A percentile compares a stretch with the other conserved stretches of the same genome.
phyloP scores from a whole-genome alignment of 257 asterid species.

The Striga asiatica region DNA sequence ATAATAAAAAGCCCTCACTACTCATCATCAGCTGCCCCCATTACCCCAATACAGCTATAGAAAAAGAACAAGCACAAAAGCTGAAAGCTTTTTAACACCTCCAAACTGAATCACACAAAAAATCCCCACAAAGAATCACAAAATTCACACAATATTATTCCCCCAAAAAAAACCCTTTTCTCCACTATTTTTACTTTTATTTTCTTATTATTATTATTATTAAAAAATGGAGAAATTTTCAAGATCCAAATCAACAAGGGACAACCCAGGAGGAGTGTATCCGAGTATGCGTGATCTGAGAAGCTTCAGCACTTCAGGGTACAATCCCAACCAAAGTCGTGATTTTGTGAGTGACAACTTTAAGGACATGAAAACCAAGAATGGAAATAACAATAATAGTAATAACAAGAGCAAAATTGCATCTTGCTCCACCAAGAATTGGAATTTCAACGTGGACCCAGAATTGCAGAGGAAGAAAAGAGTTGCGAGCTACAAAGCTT shows the following conservation, averaged over 20 bases:
- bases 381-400: background rate
- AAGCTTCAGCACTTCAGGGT: background rate
- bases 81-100: no score
- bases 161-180: no score
- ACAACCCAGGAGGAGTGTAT: background rate
- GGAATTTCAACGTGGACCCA: conserved; percentile 26
- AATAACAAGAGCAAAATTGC: background rate
- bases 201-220: no score
- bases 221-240: background rate
- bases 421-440: background rate
- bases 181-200: no score
- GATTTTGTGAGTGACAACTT: background rate
- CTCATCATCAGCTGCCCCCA: no score
- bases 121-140: no score
- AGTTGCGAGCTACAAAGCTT: conserved; percentile 38
- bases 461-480: conserved; percentile 47
- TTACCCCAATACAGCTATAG: no score
- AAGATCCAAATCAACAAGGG: background rate
- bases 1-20: no score
- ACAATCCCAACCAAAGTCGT: background rate
- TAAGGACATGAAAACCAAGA: background rate
- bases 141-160: no score
- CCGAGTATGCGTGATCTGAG: background rate
- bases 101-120: no score
- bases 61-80: no score